Conservation (phyloP, 148 eudicot genomes). For the Cornus kousa region DNA sequence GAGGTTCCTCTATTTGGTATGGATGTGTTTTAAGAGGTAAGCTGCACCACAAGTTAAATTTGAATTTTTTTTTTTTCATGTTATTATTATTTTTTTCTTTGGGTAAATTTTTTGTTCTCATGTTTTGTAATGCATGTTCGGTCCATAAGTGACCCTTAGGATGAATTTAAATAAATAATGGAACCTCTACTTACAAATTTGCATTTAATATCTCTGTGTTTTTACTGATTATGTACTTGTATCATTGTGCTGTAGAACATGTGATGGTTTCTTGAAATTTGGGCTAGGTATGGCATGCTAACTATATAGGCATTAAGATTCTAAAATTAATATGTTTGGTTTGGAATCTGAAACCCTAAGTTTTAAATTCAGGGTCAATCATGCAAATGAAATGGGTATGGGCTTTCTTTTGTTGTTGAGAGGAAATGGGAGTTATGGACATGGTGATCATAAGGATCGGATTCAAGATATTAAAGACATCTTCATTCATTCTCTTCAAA, state of each 20-base stretch:
- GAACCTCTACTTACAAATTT: neutral
- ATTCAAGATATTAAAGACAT: too few species aligned
- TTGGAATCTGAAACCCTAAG: neutral
- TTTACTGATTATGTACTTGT: neutral
- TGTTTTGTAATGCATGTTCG: neutral
- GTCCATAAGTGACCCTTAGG: neutral
- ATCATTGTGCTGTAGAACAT: neutral
- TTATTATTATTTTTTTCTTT: neutral
- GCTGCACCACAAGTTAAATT: conserved; percentile 7
- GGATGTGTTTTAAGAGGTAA: conserved; percentile 93
- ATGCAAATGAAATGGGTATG: neutral
- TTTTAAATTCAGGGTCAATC: neutral
- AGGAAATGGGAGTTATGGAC: neutral
- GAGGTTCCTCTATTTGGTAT: conserved; percentile 79
- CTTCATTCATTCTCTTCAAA: neutral
- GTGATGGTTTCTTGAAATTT: conserved; percentile 1
- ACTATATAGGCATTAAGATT: neutral
- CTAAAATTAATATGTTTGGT: neutral
- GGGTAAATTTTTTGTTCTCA: neutral
- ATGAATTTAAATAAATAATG: too few species aligned
- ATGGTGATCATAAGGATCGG: neutral
- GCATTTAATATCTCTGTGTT: neutral
- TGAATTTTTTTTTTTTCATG: neutral
- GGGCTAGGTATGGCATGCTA: too few species aligned
- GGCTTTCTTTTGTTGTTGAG: neutral